Conservation (phyloP, 164 flowering plant genomes). For the Berberis thunbergii region DNA sequence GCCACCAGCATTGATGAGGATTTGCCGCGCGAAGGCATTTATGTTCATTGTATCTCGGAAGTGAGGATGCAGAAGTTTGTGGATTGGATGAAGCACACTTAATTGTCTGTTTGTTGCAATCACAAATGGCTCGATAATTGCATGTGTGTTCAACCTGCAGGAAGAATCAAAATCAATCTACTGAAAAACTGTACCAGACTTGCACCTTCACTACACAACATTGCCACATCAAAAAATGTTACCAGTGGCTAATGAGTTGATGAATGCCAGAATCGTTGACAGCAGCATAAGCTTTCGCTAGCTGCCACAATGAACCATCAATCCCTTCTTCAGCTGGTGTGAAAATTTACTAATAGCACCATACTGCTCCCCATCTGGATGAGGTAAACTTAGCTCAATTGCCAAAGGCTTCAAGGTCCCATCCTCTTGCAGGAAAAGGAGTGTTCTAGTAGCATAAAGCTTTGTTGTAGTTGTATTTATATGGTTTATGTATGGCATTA, state of each 20-base stretch:
- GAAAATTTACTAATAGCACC: conserved; percentile 58
- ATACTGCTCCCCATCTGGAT: conserved; percentile 53
- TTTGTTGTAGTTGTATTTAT: conserved; percentile 62
- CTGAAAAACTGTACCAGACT: background rate
- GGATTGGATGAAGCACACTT: conserved; percentile 76
- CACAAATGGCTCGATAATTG: conserved; percentile 75
- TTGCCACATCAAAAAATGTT: conserved; percentile 1
- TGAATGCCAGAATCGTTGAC: conserved; percentile 88
- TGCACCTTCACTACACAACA: background rate
- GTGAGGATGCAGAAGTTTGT: conserved; percentile 82
- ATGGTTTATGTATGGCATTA: conserved; percentile 70
- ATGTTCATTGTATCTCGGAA: conserved; percentile 85
- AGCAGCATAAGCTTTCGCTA: conserved; percentile 86
- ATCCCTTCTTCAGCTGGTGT: conserved; percentile 56
- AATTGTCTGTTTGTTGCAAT: conserved; percentile 79
- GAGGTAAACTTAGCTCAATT: conserved; percentile 82
- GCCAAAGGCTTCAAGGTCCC: conserved; percentile 78
- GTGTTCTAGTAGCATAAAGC: conserved; percentile 68
- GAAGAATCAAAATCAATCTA: background rate
- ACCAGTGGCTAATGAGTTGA: conserved; percentile 94
- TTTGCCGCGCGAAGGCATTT: conserved; percentile 76
- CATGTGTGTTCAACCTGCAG: conserved; percentile 86
- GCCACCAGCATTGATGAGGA: conserved; percentile 75
- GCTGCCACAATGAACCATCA: conserved; percentile 68
- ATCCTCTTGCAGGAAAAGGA: conserved; percentile 61